Conservation (phyloP, 2,329 filamentous ascomycete genomes). For the Scytalidium lignicola region DNA sequence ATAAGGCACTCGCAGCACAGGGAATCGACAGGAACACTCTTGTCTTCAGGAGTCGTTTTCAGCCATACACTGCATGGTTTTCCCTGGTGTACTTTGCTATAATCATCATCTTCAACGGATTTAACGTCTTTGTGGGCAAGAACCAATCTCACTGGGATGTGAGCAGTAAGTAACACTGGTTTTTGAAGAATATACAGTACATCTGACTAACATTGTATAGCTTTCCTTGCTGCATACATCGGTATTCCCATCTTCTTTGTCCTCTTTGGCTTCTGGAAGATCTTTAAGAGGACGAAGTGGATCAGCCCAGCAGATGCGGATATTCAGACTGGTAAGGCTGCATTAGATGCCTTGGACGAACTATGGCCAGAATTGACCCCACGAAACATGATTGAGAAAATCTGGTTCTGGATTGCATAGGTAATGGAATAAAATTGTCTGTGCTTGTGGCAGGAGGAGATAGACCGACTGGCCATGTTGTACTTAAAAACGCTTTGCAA, state of each 20-base stretch:
- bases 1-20: slow-evolving; percentile 63
- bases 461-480: not conserved
- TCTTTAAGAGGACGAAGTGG: slow-evolving; percentile 55
- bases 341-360: slow-evolving; percentile 38
- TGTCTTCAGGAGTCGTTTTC: slow-evolving; percentile 64
- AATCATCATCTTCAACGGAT: slow-evolving; percentile 73
- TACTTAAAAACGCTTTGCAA: not conserved
- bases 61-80: slow-evolving; percentile 67
- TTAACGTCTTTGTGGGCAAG: slow-evolving; percentile 66
- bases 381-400: slow-evolving; percentile 35
- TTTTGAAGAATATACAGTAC: slow-evolving; percentile 17
- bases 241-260: slow-evolving; percentile 68
- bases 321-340: slow-evolving; percentile 38
- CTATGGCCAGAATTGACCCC: slow-evolving; percentile 34
- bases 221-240: slow-evolving; percentile 70
- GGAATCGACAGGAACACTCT: slow-evolving; percentile 61
- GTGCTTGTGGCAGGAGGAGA: not conserved
- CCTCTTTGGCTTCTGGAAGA: slow-evolving; percentile 67
- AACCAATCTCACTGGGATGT: slow-evolving; percentile 54
- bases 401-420: slow-evolving; percentile 42
- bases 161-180: slow-evolving; percentile 33
- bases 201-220: slow-evolving; percentile 57
- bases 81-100: slow-evolving; percentile 57
- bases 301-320: slow-evolving; percentile 34
- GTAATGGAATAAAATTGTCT: not conserved